These are phyloP conservation scores for Yarrowia sp. DNA, from an alignment of 805 yeast species.

Conservation along the genomic window DNA sequence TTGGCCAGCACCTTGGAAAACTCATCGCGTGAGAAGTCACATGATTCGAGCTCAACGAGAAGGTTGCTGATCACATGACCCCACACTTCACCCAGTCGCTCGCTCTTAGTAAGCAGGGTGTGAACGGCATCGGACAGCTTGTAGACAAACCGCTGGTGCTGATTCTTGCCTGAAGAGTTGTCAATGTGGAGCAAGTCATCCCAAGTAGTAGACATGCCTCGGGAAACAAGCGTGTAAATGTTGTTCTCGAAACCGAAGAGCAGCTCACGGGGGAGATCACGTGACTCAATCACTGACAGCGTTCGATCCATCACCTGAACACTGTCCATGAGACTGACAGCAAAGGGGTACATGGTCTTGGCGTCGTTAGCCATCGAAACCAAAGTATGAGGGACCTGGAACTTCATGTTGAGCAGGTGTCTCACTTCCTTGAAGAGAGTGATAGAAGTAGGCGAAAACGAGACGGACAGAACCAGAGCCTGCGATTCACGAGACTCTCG, in stretches of 20 bases:
- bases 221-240: conserved; percentile 33
- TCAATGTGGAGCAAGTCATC: conserved; percentile 57
- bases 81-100: conserved; percentile 48
- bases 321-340: conserved; percentile 61
- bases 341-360: conserved; percentile 63
- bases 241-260: conserved; percentile 42
- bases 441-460: conserved; percentile 58
- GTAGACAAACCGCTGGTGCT: conserved; percentile 48
- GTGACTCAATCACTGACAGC: conserved; percentile 44
- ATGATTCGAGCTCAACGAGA: conserved; percentile 46
- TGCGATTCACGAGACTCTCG: conserved; percentile 39
- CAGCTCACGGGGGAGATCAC: conserved; percentile 51
- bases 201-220: conserved; percentile 60
- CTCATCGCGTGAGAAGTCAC: conserved; percentile 45
- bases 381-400: conserved; percentile 63
- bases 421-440: conserved; percentile 61
- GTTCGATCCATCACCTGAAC: conserved; percentile 53
- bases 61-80: conserved; percentile 41
- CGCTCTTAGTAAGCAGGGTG: conserved; percentile 44
- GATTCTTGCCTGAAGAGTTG: conserved; percentile 53
- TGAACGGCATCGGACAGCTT: conserved; percentile 50
- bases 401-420: conserved; percentile 58
- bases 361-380: conserved; percentile 58
- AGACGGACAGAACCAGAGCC: conserved; percentile 53
- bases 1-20: conserved; percentile 42